Evolutionary conservation across 2,329 filamentous ascomycete genomes (phyloP).

Genomic region (Botrytis byssoidea): DNA sequence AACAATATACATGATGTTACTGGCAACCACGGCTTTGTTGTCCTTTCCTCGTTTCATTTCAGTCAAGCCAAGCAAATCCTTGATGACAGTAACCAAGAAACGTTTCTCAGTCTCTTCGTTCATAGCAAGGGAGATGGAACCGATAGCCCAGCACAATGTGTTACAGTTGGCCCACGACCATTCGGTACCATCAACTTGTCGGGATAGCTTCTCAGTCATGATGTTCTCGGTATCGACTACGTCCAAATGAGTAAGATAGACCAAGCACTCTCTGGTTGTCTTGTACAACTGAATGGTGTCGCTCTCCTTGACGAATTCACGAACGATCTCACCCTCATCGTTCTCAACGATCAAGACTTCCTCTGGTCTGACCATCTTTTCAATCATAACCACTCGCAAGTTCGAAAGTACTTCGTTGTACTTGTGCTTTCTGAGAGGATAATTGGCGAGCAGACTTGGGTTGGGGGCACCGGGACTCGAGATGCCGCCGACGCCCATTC

Average conservation of each 20-base stretch:
- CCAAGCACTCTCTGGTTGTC: conserved; percentile 93
- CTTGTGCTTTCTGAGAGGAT: conserved; percentile 95
- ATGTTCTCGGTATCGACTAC: conserved; percentile 97
- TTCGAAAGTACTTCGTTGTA: conserved; percentile 94
- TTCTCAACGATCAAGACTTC: conserved; percentile 99
- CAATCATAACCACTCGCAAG: conserved; percentile 95
- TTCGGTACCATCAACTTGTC: conserved; percentile 91
- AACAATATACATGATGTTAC: conserved; percentile 99
- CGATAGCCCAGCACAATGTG: conserved; percentile 98
- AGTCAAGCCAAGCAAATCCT: conserved; percentile 91
- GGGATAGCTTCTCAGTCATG: conserved; percentile 97
- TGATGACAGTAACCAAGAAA: conserved; percentile 97
- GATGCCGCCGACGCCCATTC: conserved; percentile 68
- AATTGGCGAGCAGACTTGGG: conserved; percentile 79
- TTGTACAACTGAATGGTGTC: conserved; percentile 99
- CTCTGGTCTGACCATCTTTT: conserved; percentile 98
- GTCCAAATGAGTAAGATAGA: conserved; percentile 95
- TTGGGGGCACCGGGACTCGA: conserved; percentile 82
- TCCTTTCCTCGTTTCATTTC: conserved; percentile 99
- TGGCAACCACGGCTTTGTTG: conserved; percentile 98
- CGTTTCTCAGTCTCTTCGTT: conserved; percentile 99
- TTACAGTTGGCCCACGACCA: conserved; percentile 99
- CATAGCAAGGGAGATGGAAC: conserved; percentile 97
- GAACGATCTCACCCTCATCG: conserved; percentile 97
- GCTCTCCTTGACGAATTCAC: conserved; percentile 98